Evolutionary conservation across 805 yeast genomes (phyloP).

Genomic region (Limtongia smithiae): DNA sequence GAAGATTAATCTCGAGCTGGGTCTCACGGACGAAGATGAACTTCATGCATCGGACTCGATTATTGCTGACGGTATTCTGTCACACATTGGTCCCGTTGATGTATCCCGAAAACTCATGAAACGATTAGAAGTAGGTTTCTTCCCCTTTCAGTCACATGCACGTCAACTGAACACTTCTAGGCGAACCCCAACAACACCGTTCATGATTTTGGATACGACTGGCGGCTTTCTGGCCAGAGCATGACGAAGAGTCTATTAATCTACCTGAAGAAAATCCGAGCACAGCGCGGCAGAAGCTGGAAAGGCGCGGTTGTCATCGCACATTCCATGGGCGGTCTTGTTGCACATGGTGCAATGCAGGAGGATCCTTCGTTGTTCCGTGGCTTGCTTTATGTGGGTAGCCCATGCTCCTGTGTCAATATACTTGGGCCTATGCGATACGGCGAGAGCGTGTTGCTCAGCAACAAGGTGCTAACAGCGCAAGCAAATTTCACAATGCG

Average conservation of each 20-base stretch:
- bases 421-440: conserved; percentile 79
- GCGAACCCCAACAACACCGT: conserved; percentile 49
- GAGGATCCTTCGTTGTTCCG: conserved; percentile 63
- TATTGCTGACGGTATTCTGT: conserved; percentile 71
- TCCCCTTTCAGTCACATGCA: neutral
- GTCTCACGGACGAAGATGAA: conserved; percentile 73
- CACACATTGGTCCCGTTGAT: conserved; percentile 86
- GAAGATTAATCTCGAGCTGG: conserved; percentile 65
- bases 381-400: conserved; percentile 76
- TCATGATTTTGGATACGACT: conserved; percentile 84
- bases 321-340: conserved; percentile 92
- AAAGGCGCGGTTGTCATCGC: conserved; percentile 70
- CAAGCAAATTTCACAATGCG: conserved; percentile 88
- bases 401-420: conserved; percentile 79
- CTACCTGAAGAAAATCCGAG: conserved; percentile 48
- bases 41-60: conserved; percentile 48
- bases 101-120: conserved; percentile 60
- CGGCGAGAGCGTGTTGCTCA: conserved; percentile 75
- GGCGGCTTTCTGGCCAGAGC: conserved; percentile 72
- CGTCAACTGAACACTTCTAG: neutral
- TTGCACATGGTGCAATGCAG: conserved; percentile 76
- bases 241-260: conserved; percentile 50
- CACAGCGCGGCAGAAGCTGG: conserved; percentile 41
- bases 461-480: conserved; percentile 69
- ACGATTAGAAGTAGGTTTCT: conserved; percentile 38